Evolutionary conservation across 805 yeast genomes (phyloP), one percentile per base, ranked within the genome.

Genomic region (Candida quercuum): DNA sequence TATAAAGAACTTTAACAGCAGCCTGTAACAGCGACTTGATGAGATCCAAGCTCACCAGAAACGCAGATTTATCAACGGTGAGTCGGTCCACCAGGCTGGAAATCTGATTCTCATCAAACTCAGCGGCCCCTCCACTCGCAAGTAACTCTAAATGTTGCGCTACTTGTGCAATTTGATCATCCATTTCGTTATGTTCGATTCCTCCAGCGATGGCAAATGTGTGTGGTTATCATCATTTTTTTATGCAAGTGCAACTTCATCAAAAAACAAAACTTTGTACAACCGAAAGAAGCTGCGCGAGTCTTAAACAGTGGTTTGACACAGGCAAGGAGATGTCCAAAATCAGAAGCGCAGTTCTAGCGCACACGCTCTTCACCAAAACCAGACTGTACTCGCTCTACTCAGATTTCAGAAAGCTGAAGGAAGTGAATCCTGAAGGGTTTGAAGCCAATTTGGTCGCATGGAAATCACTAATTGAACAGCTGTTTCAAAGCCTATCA

Each of bases 401-500:
- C 42, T 61, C 62, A 3, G 70, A 64, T 42, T 64, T 64, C 41
- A 51, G 63, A 32, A 53, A 52, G 27, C 46, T 64, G 25, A 49
- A 57, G 29, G 64, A 64, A 15, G 45, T 59, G 16, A 66, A 66
- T 41, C 59, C 59, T 10, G 71, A 66, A n/a, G 71, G 71, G 1
- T 66, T 57, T 31, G 56, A 51, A 26, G 71, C 70, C 8, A 66
- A 66, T 38, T 43, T 65, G 30, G 47, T 51, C 17, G 60, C 64
- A 6, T 66, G 71, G 71, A 56, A 49, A 30, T 47, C 57, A 2
- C 55, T 54, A 27, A 36, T 66, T 3, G 41, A 40, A 7, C 38
- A 41, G 23, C 28, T 50, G 32, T 44, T 54, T 34, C 31, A 41
- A 6, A 29, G 35, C 7, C 15, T 35, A 8, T 21, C 41, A 2